A percentile compares a stretch with the other conserved stretches of the same genome.
Conservation (phyloP, 257 asterid species). For the Haberlea rhodopensis region DNA sequence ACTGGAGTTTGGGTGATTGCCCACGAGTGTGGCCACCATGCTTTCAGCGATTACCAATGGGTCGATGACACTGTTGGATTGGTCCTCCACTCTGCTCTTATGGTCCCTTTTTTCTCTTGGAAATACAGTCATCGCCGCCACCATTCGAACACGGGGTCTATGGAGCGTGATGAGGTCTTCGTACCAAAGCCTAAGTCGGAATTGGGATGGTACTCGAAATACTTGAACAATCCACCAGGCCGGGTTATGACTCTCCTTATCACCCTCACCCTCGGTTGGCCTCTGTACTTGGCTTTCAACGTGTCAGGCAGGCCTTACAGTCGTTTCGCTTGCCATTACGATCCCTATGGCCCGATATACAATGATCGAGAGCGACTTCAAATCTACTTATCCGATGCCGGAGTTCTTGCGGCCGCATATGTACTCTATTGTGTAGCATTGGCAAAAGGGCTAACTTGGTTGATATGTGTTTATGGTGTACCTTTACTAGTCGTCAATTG, state of each 20-base stretch:
- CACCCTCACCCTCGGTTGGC: slow-evolving; percentile 16
- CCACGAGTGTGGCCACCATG: no score
- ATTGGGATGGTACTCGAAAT: slow-evolving; percentile 15
- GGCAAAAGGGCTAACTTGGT: slow-evolving; percentile 17
- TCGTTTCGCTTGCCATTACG: slow-evolving; percentile 17
- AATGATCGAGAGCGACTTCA: slow-evolving; percentile 2
- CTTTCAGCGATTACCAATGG: slow-evolving; percentile 25
- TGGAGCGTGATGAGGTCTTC: slow-evolving; percentile 19
- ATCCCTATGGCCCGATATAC: slow-evolving; percentile 25
- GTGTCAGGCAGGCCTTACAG: slow-evolving; percentile 13
- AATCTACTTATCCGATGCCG: slow-evolving; percentile 18
- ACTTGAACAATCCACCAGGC: slow-evolving; percentile 10
- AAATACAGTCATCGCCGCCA: slow-evolving; percentile 24
- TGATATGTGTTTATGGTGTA: slow-evolving; percentile 13
- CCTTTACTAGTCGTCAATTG: slow-evolving; percentile 21
- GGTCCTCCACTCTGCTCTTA: slow-evolving; percentile 20
- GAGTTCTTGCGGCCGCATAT: background rate
- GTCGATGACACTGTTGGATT: slow-evolving; percentile 23
- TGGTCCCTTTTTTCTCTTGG: slow-evolving; percentile 25
- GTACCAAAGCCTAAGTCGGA: slow-evolving; percentile 16
- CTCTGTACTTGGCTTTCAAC: slow-evolving; percentile 22
- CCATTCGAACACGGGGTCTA: slow-evolving; percentile 20
- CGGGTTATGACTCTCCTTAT: background rate
- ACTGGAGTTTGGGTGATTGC: slow-evolving; percentile 23
- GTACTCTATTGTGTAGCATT: background rate